A percentile compares a stretch with the other conserved stretches of the same genome.
Evolutionary conservation across 2,329 filamentous ascomycete genomes (phyloP).

Genomic region (Neopestalotiopsis rosae): DNA sequence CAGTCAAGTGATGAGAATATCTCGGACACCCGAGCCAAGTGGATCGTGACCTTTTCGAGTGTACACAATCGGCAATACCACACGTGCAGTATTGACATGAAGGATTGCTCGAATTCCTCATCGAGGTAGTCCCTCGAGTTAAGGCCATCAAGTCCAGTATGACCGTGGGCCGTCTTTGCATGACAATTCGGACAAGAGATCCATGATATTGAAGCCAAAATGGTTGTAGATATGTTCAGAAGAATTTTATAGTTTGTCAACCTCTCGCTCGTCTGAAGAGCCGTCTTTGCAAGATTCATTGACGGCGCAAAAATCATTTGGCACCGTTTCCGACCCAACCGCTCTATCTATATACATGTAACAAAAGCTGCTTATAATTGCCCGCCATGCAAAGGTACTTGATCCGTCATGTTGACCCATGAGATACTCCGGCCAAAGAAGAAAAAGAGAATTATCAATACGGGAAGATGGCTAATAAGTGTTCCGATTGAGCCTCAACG

Average conservation of each 20-base stretch:
- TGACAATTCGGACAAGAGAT: background rate
- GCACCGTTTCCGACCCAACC: conserved; percentile 6
- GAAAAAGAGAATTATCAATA: conserved; percentile 19
- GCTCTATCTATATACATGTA: conserved; percentile 14
- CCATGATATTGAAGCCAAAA: background rate
- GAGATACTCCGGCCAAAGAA: conserved; percentile 17
- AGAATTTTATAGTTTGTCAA: conserved; percentile 4
- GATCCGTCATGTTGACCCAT: conserved; percentile 6
- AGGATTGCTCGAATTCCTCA: too few species aligned
- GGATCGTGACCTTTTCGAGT: too few species aligned
- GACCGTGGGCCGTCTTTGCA: too few species aligned
- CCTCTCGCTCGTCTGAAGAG: conserved; percentile 10
- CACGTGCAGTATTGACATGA: too few species aligned
- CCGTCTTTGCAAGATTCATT: conserved; percentile 4
- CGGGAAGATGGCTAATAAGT: conserved; percentile 1
- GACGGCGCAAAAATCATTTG: conserved; percentile 7
- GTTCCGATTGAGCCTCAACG: conserved; percentile 7
- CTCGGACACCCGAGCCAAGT: too few species aligned
- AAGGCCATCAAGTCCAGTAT: too few species aligned
- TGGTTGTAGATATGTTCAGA: background rate
- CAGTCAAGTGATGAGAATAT: too few species aligned
- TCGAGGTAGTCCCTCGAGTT: too few species aligned
- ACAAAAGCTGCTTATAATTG: conserved; percentile 3
- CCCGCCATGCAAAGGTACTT: conserved; percentile 17
- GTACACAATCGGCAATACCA: too few species aligned